Conservation (phyloP, 148 eudicot species). For the Vaccinium macrocarpon region DNA sequence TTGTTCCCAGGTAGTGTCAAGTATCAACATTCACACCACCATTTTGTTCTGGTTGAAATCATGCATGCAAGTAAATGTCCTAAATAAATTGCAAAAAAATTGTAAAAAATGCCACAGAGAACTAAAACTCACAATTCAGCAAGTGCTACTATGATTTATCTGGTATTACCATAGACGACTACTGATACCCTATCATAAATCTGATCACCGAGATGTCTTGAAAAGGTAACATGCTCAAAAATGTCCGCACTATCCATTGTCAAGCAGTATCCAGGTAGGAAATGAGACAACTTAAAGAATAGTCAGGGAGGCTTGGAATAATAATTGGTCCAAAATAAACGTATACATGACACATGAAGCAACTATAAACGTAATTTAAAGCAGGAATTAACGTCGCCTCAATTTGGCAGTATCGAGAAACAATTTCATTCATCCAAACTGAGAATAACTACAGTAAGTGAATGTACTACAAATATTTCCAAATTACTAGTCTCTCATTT, state of each 20-base stretch:
- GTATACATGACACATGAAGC: background rate
- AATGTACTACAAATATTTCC: background rate
- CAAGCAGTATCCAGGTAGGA: background rate
- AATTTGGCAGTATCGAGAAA: background rate
- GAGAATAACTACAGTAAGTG: background rate
- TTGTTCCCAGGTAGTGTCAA: background rate
- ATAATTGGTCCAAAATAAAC: background rate
- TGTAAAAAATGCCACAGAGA: background rate
- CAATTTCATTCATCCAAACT: background rate
- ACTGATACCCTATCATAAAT: background rate
- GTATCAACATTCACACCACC: background rate
- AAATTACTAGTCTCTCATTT: background rate
- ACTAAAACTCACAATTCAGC: background rate
- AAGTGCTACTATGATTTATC: background rate
- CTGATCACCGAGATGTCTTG: background rate
- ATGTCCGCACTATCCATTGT: background rate
- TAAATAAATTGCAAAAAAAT: background rate
- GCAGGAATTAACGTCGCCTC: background rate
- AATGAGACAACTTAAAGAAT: background rate
- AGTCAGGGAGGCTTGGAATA: background rate
- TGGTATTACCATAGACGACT: background rate
- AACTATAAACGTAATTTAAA: background rate
- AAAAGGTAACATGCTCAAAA: background rate
- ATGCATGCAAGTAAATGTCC: background rate
- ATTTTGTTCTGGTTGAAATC: background rate